These are phyloP conservation scores for Teratosphaeria gauchensis DNA, from an alignment of 2,329 filamentous ascomycete genomes.

Conservation along the genomic window DNA sequence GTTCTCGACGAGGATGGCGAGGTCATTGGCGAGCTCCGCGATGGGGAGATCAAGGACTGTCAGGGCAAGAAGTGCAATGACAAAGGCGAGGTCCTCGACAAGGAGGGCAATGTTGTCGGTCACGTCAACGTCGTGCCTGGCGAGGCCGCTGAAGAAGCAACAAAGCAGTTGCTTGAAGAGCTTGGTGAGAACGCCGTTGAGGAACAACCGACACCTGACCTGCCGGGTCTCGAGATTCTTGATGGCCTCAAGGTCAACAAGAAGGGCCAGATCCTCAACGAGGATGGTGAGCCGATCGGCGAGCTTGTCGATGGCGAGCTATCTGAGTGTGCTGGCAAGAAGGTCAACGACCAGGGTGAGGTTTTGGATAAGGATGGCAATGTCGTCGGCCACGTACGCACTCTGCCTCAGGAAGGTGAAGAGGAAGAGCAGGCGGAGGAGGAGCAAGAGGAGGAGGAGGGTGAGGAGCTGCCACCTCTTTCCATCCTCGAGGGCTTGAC, in stretches of 20 bases:
- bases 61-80: slow-evolving; percentile 42
- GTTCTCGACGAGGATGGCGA: slow-evolving; percentile 43
- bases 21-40: slow-evolving; percentile 40
- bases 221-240: slow-evolving; percentile 38
- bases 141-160: slow-evolving; percentile 42
- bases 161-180: slow-evolving; percentile 39
- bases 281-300: slow-evolving; percentile 45
- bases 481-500: slow-evolving; percentile 40
- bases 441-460: slow-evolving; percentile 22
- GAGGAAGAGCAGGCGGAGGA: slow-evolving; percentile 23
- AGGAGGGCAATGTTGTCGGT: slow-evolving; percentile 41
- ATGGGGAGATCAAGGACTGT: slow-evolving; percentile 35
- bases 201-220: slow-evolving; percentile 19
- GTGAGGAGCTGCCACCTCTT: slow-evolving; percentile 34
- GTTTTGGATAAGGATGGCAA: slow-evolving; percentile 56
- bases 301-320: slow-evolving; percentile 49
- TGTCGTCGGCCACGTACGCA: slow-evolving; percentile 51
- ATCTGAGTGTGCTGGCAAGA: slow-evolving; percentile 54
- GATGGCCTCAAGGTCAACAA: slow-evolving; percentile 50
- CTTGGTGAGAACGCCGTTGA: slow-evolving; percentile 27
- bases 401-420: slow-evolving; percentile 35
- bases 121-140: slow-evolving; percentile 40
- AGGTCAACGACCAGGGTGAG: slow-evolving; percentile 55
- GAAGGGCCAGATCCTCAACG: slow-evolving; percentile 44
- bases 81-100: slow-evolving; percentile 42